Evolutionary conservation across 371 early-diverging fungal genomes (phyloP), one percentile per base, ranked within the genome.

Genomic region (Actinomucor elegans): DNA sequence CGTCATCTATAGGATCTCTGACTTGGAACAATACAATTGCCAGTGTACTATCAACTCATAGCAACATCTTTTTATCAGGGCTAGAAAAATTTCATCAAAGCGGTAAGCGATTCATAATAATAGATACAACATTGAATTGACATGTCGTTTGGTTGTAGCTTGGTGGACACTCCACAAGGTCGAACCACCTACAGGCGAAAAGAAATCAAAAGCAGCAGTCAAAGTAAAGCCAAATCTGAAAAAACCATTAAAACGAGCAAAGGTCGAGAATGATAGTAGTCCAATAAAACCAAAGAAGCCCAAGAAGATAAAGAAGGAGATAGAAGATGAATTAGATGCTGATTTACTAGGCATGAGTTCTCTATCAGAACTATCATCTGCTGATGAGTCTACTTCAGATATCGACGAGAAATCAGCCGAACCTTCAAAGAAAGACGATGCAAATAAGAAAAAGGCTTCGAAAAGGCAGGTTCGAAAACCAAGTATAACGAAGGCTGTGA

Each of bases 11-110:
- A 80, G 80, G 79, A 51, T 81, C 86, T 0, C 65, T 77, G 1
- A 89, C 88, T 1, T 89, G 90, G 89, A 79, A 82, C 28, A 90
- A 89, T 54, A 90, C 90, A 1, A 79, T 91, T 18, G 91, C 93
- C 0, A 89, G 89, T 37, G 86, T 86, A 4, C 58, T 93, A 11
- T 92, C 93, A 5, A 91, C 91, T 4, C 90, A 92, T 24, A 78
- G 80, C 17, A 71, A 75, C 18, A 74, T 89, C 24, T 93, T 93
- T 45, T 60, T 73, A n/a, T 91, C 92, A 2, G 93, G 93, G 17
- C 76, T 86, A n/a, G 90, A 89, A 24, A 83, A 81, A 21, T 65
- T 70, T 38, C 59, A 72, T 14, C 73, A 74, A 42, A 67, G 67
- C 45, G 78, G 78, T 65, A 77, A 54, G 48, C 10, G 4, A 5